Conservation (phyloP, 2,329 filamentous ascomycete genomes). For the Simplicillium aogashimaense region DNA sequence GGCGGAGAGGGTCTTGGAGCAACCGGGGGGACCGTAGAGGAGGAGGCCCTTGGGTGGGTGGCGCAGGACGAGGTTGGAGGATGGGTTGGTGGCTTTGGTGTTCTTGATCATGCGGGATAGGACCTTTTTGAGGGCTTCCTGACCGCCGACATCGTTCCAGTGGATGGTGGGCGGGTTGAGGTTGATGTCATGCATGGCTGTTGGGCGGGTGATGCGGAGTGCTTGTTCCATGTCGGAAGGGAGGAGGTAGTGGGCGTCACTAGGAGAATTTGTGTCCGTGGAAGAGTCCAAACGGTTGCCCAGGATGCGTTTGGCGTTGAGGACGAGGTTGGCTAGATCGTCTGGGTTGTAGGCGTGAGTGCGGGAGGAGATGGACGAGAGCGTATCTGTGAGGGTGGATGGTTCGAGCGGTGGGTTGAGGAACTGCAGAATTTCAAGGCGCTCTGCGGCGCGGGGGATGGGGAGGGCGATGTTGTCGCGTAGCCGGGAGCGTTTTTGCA, state of each 20-base stretch:
- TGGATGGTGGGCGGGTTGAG: constrained; percentile 76
- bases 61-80: constrained; percentile 25
- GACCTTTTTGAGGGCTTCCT: constrained; percentile 60
- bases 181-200: constrained; percentile 82
- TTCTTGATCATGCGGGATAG: constrained; percentile 40
- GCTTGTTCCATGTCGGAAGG: constrained; percentile 53
- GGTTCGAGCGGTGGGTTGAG: constrained; percentile 37
- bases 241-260: constrained; percentile 14
- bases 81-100: constrained; percentile 23
- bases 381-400: constrained; percentile 37
- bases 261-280: constrained; percentile 1
- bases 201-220: constrained; percentile 61
- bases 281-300: constrained; percentile 14
- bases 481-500: constrained; percentile 59
- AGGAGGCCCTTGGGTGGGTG: constrained; percentile 72
- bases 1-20: constrained; percentile 87
- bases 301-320: constrained; percentile 17
- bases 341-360: constrained; percentile 82
- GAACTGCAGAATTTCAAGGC: constrained; percentile 64
- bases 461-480: constrained; percentile 61
- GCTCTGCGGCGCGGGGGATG: constrained; percentile 61
- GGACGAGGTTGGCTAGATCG: constrained; percentile 60
- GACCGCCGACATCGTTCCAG: constrained; percentile 84
- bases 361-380: constrained; percentile 55
- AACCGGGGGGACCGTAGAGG: constrained; percentile 86